These are phyloP conservation scores for Gloeostereum incarnatum DNA, from an alignment of 768 basidiomycete species.

Conservation along the genomic window DNA sequence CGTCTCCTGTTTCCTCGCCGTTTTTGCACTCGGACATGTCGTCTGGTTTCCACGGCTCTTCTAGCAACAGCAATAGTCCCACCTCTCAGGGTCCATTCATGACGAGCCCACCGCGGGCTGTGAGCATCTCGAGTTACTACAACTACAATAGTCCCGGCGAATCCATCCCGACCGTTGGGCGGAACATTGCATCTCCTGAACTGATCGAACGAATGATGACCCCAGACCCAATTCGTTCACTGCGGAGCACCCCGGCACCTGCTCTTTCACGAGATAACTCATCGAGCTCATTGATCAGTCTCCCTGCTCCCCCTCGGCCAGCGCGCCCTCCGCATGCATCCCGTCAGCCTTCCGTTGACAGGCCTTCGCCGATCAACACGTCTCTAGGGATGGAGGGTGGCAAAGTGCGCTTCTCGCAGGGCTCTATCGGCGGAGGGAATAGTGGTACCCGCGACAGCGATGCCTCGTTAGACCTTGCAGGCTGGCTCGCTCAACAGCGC, in stretches of 20 bases:
- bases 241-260: constrained; percentile 4
- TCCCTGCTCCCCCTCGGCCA: constrained; percentile 27
- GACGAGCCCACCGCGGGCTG: constrained; percentile 14
- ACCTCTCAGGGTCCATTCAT: constrained; percentile 9
- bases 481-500: constrained; percentile 11
- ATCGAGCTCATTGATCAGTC: constrained; percentile 15
- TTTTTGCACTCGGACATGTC: not conserved
- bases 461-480: constrained; percentile 9
- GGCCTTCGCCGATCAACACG: too few species aligned
- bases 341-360: constrained; percentile 1
- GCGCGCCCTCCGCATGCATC: constrained; percentile 12
- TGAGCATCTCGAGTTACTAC: constrained; percentile 13
- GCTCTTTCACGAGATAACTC: constrained; percentile 17
- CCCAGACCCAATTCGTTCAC: constrained; percentile 9
- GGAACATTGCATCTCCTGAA: constrained; percentile 16
- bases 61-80: too few species aligned
- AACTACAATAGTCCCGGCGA: constrained; percentile 11
- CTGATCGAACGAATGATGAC: constrained; percentile 14
- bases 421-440: too few species aligned
- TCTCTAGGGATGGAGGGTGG: too few species aligned
- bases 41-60: not conserved
- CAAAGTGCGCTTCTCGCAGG: too few species aligned
- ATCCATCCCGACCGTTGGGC: constrained; percentile 13
- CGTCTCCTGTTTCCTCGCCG: not conserved
- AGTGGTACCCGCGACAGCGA: not conserved